These are phyloP conservation scores for Pseudogymnoascus sp. DNA, from an alignment of 2,329 filamentous ascomycete genomes.

Conservation along the genomic window DNA sequence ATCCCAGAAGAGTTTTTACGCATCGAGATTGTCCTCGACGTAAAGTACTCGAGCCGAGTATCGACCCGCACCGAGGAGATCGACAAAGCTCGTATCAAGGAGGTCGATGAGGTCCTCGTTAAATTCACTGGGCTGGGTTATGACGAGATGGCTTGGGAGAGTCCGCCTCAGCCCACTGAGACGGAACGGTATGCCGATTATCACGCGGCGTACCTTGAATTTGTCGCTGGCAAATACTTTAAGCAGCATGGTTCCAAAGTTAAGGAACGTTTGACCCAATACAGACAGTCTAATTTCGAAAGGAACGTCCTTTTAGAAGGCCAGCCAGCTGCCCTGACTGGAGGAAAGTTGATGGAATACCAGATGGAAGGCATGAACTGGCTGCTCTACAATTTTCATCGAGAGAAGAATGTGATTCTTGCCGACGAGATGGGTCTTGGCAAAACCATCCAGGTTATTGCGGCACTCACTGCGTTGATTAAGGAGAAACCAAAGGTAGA, in stretches of 20 bases:
- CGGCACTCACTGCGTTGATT: conserved; percentile 66
- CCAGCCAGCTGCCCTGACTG: conserved; percentile 66
- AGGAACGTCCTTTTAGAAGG: conserved; percentile 54
- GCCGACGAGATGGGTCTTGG: conserved; percentile 98
- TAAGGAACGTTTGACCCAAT: conserved; percentile 61
- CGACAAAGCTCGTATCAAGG: conserved; percentile 61
- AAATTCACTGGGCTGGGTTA: conserved; percentile 92
- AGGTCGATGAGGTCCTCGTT: conserved; percentile 67
- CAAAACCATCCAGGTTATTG: conserved; percentile 91
- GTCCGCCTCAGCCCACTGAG: conserved; percentile 58
- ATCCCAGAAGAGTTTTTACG: conserved; percentile 80
- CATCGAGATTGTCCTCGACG: conserved; percentile 80
- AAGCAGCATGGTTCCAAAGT: conserved; percentile 42
- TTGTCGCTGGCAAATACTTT: conserved; percentile 70
- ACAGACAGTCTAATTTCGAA: conserved; percentile 57
- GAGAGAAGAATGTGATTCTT: conserved; percentile 75
- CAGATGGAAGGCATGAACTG: conserved; percentile 91
- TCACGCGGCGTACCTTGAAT: conserved; percentile 75
- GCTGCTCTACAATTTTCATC: conserved; percentile 84
- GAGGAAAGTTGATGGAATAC: conserved; percentile 84
- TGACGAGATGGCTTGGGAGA: conserved; percentile 85
- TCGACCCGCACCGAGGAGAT: conserved; percentile 52
- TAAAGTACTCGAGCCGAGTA: conserved; percentile 53
- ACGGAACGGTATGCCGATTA: conserved; percentile 69
- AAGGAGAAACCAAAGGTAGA: conserved; percentile 44